These are phyloP conservation scores for Sanguinoderma infundibulare DNA, from an alignment of 1,284 basidiomycete species.

Conservation along the genomic window DNA sequence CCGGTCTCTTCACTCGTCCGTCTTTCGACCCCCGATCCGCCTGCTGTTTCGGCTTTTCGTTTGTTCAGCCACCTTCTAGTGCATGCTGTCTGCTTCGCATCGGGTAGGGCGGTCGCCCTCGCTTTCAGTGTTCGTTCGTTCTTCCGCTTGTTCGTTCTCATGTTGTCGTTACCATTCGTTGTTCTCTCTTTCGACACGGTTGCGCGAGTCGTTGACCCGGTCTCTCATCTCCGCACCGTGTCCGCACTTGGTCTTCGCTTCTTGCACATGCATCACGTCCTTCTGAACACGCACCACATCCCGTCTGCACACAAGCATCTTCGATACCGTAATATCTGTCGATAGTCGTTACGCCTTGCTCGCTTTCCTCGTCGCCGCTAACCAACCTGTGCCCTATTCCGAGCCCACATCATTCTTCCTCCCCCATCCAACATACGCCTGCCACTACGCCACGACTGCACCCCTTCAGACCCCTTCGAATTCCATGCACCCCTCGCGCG, in stretches of 20 bases:
- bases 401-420: neutral
- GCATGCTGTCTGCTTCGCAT: slow-evolving; percentile 2
- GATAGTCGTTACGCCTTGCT: slow-evolving; percentile 11
- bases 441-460: neutral
- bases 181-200: slow-evolving; percentile 5
- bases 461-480: slow-evolving; percentile 10
- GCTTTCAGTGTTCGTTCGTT: slow-evolving; percentile 9
- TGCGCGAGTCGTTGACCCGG: slow-evolving; percentile 7
- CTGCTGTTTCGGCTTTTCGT: neutral
- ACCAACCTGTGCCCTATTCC: neutral
- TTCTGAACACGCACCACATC: slow-evolving; percentile 6
- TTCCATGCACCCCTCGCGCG: slow-evolving; percentile 12
- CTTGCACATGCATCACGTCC: slow-evolving; percentile 14
- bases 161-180: slow-evolving; percentile 15
- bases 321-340: slow-evolving; percentile 15
- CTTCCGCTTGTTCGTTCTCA: slow-evolving; percentile 9
- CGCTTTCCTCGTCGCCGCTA: slow-evolving; percentile 1
- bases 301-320: slow-evolving; percentile 4
- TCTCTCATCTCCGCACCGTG: slow-evolving; percentile 3
- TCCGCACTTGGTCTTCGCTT: slow-evolving; percentile 12
- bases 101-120: slow-evolving; percentile 1
- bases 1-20: neutral
- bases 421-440: neutral
- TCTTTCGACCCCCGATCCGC: neutral
- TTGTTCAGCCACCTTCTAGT: neutral